Percentiles rank a stretch among this genome's conserved stretches.
These are phyloP conservation scores for Torulaspora globosa DNA, from an alignment of 1,139 yeast species.

Conservation along the genomic window DNA sequence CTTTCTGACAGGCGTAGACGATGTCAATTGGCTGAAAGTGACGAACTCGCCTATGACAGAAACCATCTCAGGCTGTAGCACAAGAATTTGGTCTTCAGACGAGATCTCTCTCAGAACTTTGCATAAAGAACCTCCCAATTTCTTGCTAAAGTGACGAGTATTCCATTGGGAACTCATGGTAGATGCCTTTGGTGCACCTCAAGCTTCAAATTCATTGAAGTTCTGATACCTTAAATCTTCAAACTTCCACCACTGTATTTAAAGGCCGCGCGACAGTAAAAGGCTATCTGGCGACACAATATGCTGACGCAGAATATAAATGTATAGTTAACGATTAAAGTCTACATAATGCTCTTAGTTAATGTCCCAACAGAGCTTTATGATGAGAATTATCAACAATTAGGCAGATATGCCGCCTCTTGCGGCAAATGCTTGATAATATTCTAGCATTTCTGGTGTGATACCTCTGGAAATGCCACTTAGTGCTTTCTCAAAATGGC, in stretches of 20 bases:
- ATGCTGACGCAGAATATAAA: neutral
- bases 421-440: conserved; percentile 62
- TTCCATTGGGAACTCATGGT: conserved; percentile 27
- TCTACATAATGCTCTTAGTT: neutral
- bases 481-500: conserved; percentile 72
- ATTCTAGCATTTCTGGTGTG: conserved; percentile 75
- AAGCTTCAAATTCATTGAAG: neutral
- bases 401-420: conserved; percentile 32
- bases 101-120: conserved; percentile 19
- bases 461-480: conserved; percentile 68
- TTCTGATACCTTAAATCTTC: neutral
- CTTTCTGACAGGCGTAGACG: conserved; percentile 28
- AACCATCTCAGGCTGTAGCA: conserved; percentile 26
- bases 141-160: conserved; percentile 25
- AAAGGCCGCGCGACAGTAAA: neutral
- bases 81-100: conserved; percentile 21
- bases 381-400: neutral
- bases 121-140: conserved; percentile 18
- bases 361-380: neutral
- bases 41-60: conserved; percentile 24
- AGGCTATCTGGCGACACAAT: neutral
- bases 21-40: conserved; percentile 29
- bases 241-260: neutral
- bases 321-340: neutral
- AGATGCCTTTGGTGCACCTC: neutral